phyloP scores from a whole-genome alignment of 1,139 yeast genomes.

The Pichia terricola region DNA sequence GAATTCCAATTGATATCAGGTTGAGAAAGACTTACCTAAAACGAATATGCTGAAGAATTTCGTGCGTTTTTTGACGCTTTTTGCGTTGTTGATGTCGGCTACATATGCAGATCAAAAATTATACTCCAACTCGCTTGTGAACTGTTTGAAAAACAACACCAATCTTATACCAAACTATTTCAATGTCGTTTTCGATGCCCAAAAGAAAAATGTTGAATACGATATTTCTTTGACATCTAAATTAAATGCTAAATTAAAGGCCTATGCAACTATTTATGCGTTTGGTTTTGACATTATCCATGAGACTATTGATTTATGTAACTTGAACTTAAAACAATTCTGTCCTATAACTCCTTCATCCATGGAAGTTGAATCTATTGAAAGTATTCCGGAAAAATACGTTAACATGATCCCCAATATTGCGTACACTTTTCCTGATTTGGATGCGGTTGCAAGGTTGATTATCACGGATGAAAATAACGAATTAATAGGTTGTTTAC shows the following conservation, averaged over 20 bases:
- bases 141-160: slow-evolving; percentile 57
- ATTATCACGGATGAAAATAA: slow-evolving; percentile 31
- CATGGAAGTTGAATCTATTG: slow-evolving; percentile 56
- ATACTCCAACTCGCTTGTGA: slow-evolving; percentile 57
- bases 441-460: slow-evolving; percentile 63
- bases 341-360: slow-evolving; percentile 70
- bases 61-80: neutral
- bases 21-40: too few species aligned
- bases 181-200: slow-evolving; percentile 60
- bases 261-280: slow-evolving; percentile 59
- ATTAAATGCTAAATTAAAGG: slow-evolving; percentile 46
- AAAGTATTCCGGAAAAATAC: slow-evolving; percentile 40
- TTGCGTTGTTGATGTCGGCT: neutral
- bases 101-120: slow-evolving; percentile 22
- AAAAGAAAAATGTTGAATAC: slow-evolving; percentile 49
- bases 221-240: slow-evolving; percentile 54
- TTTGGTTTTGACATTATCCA: slow-evolving; percentile 62
- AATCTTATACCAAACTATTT: slow-evolving; percentile 57
- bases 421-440: slow-evolving; percentile 68
- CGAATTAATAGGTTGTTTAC: slow-evolving; percentile 53
- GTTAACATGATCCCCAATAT: slow-evolving; percentile 54
- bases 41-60: too few species aligned
- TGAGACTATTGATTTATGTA: slow-evolving; percentile 45
- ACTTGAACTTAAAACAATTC: slow-evolving; percentile 64
- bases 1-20: too few species aligned